Conservation (phyloP, 192 early-diverging fungal genomes). For the Chytriomyces sp. region DNA sequence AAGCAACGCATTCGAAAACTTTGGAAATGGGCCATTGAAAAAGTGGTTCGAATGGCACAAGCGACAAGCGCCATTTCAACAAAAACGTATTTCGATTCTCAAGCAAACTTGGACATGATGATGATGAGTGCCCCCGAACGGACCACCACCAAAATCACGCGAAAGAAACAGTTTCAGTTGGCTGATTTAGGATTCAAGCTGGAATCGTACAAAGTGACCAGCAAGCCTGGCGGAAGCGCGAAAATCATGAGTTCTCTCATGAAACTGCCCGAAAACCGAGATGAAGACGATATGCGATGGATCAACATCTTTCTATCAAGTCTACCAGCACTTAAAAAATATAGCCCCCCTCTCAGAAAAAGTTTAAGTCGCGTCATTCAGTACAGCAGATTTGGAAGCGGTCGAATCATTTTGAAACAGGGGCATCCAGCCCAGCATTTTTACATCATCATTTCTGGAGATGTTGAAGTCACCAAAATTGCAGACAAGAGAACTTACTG, state of each 20-base stretch:
- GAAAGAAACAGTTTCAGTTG: background rate
- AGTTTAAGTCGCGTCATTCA: background rate
- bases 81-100: background rate
- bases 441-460: background rate
- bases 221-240: background rate
- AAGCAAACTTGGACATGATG: background rate
- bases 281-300: background rate
- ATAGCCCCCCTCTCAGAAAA: background rate
- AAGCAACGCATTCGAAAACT: background rate
- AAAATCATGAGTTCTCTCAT: background rate
- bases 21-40: constrained; percentile 8
- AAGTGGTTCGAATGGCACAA: background rate
- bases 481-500: background rate
- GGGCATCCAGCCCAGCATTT: background rate
- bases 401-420: constrained; percentile 15
- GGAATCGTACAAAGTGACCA: background rate
- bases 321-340: background rate
- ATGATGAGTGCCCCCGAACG: background rate
- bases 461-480: background rate
- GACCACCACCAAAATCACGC: background rate
- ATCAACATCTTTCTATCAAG: background rate
- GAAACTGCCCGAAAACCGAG: constrained; percentile 3
- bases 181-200: constrained; percentile 1
- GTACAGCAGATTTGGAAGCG: background rate
- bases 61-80: background rate